Evolutionary conservation across 352 stramenopile genomes (phyloP).

Genomic region (Phytopythium kandeliae): DNA sequence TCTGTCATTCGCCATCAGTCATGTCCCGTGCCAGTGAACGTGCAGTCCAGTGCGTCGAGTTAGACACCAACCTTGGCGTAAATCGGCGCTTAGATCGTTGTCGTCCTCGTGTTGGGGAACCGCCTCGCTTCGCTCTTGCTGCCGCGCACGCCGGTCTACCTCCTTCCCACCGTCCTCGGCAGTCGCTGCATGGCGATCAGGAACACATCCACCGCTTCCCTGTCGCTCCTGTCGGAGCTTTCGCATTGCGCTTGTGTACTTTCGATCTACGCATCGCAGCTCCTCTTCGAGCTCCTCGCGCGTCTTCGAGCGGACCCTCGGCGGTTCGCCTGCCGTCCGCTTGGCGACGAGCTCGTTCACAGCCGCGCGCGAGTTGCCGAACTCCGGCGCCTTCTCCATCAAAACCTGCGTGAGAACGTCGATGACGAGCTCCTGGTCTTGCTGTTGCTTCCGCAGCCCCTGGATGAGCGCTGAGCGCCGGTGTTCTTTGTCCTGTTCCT

Average conservation of each 20-base stretch:
- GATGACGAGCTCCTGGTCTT: slow-evolving; percentile 79
- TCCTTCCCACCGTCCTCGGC: too few species aligned
- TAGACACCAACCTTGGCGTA: too few species aligned
- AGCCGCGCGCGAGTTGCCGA: slow-evolving; percentile 45
- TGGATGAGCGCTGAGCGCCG: slow-evolving; percentile 83
- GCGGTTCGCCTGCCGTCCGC: slow-evolving; percentile 62
- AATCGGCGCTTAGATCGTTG: too few species aligned
- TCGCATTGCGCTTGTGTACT: slow-evolving; percentile 60
- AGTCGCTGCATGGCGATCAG: too few species aligned
- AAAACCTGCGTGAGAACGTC: slow-evolving; percentile 82
- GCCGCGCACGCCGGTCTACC: too few species aligned
- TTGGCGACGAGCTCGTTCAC: slow-evolving; percentile 88
- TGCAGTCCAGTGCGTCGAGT: too few species aligned
- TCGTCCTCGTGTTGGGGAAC: too few species aligned
- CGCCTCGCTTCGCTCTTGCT: too few species aligned
- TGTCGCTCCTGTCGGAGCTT: slow-evolving; percentile 53
- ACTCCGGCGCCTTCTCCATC: slow-evolving; percentile 55
- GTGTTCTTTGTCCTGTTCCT: slow-evolving; percentile 83
- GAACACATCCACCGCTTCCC: slow-evolving; percentile 11
- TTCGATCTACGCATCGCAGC: slow-evolving; percentile 56
- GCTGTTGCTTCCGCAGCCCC: slow-evolving; percentile 61
- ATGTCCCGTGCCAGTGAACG: too few species aligned
- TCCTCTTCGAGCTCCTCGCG: slow-evolving; percentile 87
- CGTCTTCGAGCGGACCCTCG: slow-evolving; percentile 81
- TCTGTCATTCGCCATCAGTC: too few species aligned